Conservation (phyloP, 169 alveolate species). For the Plasmodium knowlesi region DNA sequence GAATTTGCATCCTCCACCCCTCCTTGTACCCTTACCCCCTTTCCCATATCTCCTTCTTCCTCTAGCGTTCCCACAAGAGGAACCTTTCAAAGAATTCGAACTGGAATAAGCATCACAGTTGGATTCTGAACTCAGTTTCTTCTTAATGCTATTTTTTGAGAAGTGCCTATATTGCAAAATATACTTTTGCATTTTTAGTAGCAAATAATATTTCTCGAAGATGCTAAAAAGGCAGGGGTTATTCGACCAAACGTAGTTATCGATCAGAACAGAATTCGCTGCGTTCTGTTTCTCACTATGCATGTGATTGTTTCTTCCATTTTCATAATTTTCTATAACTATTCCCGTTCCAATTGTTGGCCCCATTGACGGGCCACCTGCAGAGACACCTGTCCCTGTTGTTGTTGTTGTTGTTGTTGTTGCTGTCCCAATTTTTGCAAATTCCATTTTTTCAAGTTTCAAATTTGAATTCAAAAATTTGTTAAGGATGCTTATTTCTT, state of each 20-base stretch:
- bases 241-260: constrained; percentile 47
- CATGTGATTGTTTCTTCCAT: not conserved
- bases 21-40: not conserved
- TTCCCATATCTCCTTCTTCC: not conserved
- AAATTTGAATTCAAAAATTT: constrained; percentile 17
- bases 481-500: not conserved
- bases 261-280: constrained; percentile 22
- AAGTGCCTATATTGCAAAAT: constrained; percentile 45
- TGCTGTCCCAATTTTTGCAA: not conserved
- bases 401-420: not conserved
- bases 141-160: constrained; percentile 61
- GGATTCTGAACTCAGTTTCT: constrained; percentile 38
- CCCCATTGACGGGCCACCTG: not conserved
- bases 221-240: constrained; percentile 47
- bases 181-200: constrained; percentile 65
- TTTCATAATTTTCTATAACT: not conserved
- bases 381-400: not conserved
- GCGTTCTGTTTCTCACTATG: not conserved
- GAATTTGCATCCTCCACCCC: not conserved
- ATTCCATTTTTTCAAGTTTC: constrained; percentile 15
- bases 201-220: constrained; percentile 56
- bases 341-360: not conserved
- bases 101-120: constrained; percentile 45
- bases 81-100: constrained; percentile 11
- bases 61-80: not conserved